Evolutionary conservation across 2,329 filamentous ascomycete species (phyloP), one percentile per base, ranked within the genome.

Genomic region (Fusarium sulawesiense): DNA sequence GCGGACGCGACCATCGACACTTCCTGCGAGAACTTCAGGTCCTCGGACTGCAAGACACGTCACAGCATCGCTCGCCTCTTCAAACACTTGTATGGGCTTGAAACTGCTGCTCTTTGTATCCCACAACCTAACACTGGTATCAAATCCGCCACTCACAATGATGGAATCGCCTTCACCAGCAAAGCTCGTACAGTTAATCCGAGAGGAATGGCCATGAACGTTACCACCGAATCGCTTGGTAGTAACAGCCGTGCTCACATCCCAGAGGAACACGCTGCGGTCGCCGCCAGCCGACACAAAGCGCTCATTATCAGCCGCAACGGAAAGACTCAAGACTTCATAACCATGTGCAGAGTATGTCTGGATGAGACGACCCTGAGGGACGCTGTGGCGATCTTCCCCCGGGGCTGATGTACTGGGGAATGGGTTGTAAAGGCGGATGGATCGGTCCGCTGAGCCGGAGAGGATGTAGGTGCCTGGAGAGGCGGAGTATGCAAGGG

Each of bases 251-350:
- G 90, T 92, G 48, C 91, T 86, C 0, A 98, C 96, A 80, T 99
- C 96, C 96, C 96, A 98, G 7, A 98, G 85, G 77, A 98, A 98
- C 0, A 97, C 93, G 66, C 88, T 86, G 73, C 95, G 92, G 82
- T 99, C 96, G 63, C 96, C 96, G 72, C 96, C 96, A 2, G 89
- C 88, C n/a, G 91, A 94, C 12, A 90, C 91, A 79, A 99, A 98
- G 45, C 89, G 89, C 71, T 93, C 88, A 80, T 99, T 99, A 82
- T 93, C 91, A 25, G 83, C 77, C 10, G 88, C 83, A 51, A 98
- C 91, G 55, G 88, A 85, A 41, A 99, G 85, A 71, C 93, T 92
- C 64, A 98, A 90, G 10, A 99, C 92, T 73, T 94, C 92, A 83
- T 99, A 97, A 72, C 93, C 94, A 81, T 99, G 96, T 4, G 92